These are phyloP conservation scores for Tetrahymena borealis DNA, from an alignment of 73 alveolate species.

Conservation along the genomic window DNA sequence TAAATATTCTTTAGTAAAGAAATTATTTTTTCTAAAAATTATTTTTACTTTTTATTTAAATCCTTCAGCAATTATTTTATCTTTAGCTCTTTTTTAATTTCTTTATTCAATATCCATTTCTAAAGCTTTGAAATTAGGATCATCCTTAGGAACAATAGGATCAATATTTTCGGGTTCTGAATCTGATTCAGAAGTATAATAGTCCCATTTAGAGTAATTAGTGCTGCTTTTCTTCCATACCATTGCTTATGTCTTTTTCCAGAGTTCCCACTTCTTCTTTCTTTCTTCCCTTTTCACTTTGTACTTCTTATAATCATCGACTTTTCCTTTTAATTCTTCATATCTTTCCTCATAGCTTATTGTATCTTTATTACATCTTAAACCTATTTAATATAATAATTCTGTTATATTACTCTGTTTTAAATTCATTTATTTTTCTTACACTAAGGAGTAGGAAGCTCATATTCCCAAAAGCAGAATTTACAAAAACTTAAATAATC, in stretches of 20 bases:
- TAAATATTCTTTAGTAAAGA: too few relatives aligned
- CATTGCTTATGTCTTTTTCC: conserved; percentile 94
- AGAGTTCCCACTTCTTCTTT: conserved; percentile 87
- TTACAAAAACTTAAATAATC: conserved; percentile 83
- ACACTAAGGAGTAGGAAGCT: conserved; percentile 71
- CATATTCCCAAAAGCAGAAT: conserved; percentile 84
- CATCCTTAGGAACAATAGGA: conserved; percentile 94
- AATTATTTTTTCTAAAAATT: too few relatives aligned
- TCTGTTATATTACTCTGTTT: too few relatives aligned
- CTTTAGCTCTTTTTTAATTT: conserved; percentile 72
- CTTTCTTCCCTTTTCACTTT: conserved; percentile 72
- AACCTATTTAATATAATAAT: conserved; percentile 73
- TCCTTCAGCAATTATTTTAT: conserved; percentile 78
- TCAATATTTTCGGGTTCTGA: conserved; percentile 73
- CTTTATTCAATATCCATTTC: conserved; percentile 92
- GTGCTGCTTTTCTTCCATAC: conserved; percentile 87
- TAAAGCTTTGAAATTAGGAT: conserved; percentile 95
- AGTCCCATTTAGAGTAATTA: conserved; percentile 96
- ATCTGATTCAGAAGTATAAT: conserved; percentile 82
- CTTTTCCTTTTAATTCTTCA: conserved; percentile 70
- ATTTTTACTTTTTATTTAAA: conserved; percentile 75
- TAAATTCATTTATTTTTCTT: conserved; percentile 68
- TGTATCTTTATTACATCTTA: conserved; percentile 43
- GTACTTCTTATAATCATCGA: conserved; percentile 72
- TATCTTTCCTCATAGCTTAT: conserved; percentile 47